Conservation (phyloP, 352 stramenopile species). For the Phytophthora sojae region DNA sequence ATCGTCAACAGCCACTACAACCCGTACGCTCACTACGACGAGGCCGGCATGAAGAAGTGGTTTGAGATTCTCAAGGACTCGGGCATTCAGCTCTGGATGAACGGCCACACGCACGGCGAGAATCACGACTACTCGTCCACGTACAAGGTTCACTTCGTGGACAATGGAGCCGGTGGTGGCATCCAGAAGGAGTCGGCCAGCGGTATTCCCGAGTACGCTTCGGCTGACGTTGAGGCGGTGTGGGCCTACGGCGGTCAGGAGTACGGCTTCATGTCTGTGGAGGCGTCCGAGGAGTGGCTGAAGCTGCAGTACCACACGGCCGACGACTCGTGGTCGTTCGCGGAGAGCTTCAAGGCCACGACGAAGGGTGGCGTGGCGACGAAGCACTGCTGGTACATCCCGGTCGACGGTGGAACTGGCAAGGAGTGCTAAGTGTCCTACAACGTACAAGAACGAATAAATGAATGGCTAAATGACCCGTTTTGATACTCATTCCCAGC, state of each 20-base stretch:
- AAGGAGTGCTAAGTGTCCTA: constrained; percentile 36
- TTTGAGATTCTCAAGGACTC: constrained; percentile 49
- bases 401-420: constrained; percentile 44
- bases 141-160: constrained; percentile 72
- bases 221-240: constrained; percentile 57
- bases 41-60: constrained; percentile 47
- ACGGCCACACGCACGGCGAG: constrained; percentile 71
- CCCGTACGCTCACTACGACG: constrained; percentile 56
- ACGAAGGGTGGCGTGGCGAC: constrained; percentile 54
- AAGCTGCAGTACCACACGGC: constrained; percentile 75
- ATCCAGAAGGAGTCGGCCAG: constrained; percentile 79
- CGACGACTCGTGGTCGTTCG: constrained; percentile 62
- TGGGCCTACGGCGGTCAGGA: constrained; percentile 69
- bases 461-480: constrained; percentile 18
- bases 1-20: too few relatives aligned
- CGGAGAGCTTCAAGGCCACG: constrained; percentile 50
- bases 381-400: constrained; percentile 81
- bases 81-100: constrained; percentile 51
- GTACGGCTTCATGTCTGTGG: constrained; percentile 74
- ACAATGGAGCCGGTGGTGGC: constrained; percentile 77
- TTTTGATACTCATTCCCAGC: constrained; percentile 8
- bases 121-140: constrained; percentile 66
- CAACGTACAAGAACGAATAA: constrained; percentile 11
- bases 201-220: constrained; percentile 61
- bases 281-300: constrained; percentile 63